These are phyloP conservation scores for Tetrapisispora pingtungensis DNA, from an alignment of 805 yeast species.

Conservation along the genomic window DNA sequence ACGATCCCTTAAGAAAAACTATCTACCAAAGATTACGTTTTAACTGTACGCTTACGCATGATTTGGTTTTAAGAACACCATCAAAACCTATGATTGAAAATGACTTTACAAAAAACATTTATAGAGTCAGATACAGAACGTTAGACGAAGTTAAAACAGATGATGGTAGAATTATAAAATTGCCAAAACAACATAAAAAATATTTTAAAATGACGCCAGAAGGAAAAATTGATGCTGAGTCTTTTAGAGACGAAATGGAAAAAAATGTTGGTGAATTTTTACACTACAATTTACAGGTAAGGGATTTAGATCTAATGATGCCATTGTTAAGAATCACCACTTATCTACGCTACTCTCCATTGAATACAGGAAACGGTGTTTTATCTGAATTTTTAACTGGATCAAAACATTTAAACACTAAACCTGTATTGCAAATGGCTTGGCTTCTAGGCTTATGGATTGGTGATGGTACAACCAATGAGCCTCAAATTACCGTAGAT, in stretches of 20 bases:
- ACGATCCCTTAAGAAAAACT: conserved; percentile 10
- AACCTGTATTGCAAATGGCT: conserved; percentile 24
- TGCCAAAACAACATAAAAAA: conserved; percentile 20
- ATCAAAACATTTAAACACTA: conserved; percentile 15
- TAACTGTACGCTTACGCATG: conserved; percentile 18
- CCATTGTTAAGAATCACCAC: conserved; percentile 26
- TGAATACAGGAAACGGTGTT: conserved; percentile 27
- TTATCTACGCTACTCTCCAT: conserved; percentile 30
- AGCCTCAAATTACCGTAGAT: conserved; percentile 27
- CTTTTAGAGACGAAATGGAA: conserved; percentile 21
- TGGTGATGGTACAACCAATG: conserved; percentile 28
- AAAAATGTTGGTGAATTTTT: conserved; percentile 20
- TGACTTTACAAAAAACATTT: conserved; percentile 11
- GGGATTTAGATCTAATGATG: conserved; percentile 26
- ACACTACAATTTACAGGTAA: conserved; percentile 34
- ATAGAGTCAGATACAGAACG: conserved; percentile 13
- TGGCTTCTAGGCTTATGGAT: conserved; percentile 36
- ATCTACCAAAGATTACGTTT: conserved; percentile 16
- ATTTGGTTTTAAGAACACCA: conserved; percentile 11
- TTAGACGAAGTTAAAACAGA: conserved; percentile 13
- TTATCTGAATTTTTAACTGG: conserved; percentile 26
- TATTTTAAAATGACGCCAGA: conserved; percentile 17
- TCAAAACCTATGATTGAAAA: conserved; percentile 16
- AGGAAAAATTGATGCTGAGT: conserved; percentile 19
- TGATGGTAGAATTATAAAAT: conserved; percentile 15